Percentiles rank a stretch among this genome's conserved stretches.
Conservation (phyloP, 2,329 filamentous ascomycete species). For the Paracoccidioides brasiliensis region DNA sequence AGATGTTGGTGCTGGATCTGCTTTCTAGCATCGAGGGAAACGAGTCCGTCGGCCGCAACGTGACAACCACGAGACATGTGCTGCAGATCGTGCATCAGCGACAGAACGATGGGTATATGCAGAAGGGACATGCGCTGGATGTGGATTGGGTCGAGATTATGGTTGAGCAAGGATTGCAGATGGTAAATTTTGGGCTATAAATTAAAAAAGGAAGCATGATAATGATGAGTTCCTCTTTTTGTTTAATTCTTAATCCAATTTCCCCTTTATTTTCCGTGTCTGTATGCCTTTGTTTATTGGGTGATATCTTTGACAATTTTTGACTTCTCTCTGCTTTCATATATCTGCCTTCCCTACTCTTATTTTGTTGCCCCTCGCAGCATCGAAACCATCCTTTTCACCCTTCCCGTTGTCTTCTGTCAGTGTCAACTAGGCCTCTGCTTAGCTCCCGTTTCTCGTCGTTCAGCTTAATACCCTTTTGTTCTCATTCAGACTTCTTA, state of each 20-base stretch:
- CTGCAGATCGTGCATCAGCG: slow-evolving; percentile 37
- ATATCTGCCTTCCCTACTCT: neutral
- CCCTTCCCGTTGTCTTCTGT: too few species aligned
- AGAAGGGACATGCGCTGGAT: slow-evolving; percentile 29
- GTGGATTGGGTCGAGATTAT: slow-evolving; percentile 41
- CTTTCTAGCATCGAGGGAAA: slow-evolving; percentile 35
- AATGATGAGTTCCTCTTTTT: neutral
- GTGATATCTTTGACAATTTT: neutral
- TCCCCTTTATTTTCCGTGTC: neutral
- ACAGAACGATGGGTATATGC: slow-evolving; percentile 31
- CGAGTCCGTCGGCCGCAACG: slow-evolving; percentile 37
- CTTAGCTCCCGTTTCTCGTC: neutral
- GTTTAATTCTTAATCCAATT: slow-evolving; percentile 2
- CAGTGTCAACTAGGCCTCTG: too few species aligned
- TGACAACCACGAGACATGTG: slow-evolving; percentile 32
- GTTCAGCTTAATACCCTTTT: neutral
- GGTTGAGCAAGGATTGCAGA: slow-evolving; percentile 31
- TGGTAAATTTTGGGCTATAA: slow-evolving; percentile 42
- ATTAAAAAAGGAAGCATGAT: neutral
- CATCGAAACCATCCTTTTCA: too few species aligned
- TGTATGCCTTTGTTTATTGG: neutral
- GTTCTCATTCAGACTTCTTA: neutral
- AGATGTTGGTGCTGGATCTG: slow-evolving; percentile 37
- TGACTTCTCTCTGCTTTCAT: neutral
- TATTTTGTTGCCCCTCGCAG: neutral